Evolutionary conservation across 768 basidiomycete species (phyloP).

Genomic region (Asterophora parasitica): DNA sequence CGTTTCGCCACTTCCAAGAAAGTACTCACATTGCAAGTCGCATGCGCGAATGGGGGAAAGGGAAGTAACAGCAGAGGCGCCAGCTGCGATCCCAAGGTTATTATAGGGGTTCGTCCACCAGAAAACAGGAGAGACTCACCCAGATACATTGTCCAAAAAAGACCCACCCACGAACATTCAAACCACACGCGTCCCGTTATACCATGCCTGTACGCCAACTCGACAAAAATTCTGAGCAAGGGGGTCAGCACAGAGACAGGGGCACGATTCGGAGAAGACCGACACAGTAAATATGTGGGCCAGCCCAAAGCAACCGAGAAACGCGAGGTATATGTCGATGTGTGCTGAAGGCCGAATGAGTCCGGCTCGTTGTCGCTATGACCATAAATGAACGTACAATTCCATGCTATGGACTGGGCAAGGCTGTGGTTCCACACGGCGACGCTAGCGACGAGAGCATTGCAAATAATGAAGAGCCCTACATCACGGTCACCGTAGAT

Average conservation of each 20-base stretch:
- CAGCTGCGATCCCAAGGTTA: constrained; percentile 33
- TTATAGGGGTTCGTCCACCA: not conserved
- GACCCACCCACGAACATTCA: constrained; percentile 56
- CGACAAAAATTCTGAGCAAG: constrained; percentile 52
- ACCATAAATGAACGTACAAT: constrained; percentile 31
- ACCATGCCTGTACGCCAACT: constrained; percentile 46
- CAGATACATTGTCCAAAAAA: constrained; percentile 56
- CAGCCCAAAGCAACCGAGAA: constrained; percentile 56
- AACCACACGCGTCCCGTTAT: constrained; percentile 66
- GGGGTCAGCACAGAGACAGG: constrained; percentile 3
- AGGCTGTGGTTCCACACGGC: constrained; percentile 69
- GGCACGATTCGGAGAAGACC: constrained; percentile 14
- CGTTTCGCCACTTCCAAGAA: not conserved
- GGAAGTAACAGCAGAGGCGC: constrained; percentile 44
- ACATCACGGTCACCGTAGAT: not conserved
- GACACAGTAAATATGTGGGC: constrained; percentile 56
- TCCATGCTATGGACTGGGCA: constrained; percentile 27
- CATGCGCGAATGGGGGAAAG: constrained; percentile 34
- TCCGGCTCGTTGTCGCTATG: not conserved
- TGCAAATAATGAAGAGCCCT: constrained; percentile 62
- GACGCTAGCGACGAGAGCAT: constrained; percentile 58
- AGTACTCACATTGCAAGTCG: constrained; percentile 22
- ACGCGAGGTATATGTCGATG: constrained; percentile 57
- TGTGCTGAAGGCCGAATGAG: constrained; percentile 28
- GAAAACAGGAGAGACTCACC: constrained; percentile 35